Conservation (phyloP, 345 rosid species). For the Eucalyptus pauciflora region DNA sequence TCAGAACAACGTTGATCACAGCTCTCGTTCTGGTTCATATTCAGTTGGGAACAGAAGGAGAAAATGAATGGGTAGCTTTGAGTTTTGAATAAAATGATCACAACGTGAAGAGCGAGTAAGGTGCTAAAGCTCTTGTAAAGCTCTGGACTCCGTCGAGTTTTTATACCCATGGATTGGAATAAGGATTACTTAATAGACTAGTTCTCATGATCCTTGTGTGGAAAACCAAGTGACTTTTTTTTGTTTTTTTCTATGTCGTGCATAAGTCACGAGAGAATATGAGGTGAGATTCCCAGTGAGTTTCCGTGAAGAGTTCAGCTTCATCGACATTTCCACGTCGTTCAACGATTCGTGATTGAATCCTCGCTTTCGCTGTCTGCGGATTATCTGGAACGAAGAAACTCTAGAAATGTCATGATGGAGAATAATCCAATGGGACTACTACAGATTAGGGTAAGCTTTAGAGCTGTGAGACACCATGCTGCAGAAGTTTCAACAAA, state of each 20-base stretch:
- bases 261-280: background rate
- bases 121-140: background rate
- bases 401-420: background rate
- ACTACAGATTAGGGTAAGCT: background rate
- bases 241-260: background rate
- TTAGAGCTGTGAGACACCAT: background rate
- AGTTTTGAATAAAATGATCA: background rate
- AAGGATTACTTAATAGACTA: background rate
- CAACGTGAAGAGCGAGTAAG: background rate
- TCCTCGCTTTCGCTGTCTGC: background rate
- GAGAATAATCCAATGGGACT: background rate
- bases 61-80: background rate
- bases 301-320: background rate
- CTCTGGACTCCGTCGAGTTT: background rate
- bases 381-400: background rate
- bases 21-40: background rate
- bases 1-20: background rate
- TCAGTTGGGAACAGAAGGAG: background rate
- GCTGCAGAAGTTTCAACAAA: background rate
- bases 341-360: background rate
- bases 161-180: background rate
- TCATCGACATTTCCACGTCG: background rate
- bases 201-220: background rate
- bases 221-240: background rate
- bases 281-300: background rate